Conservation (phyloP, 2,329 filamentous ascomycete genomes). For the Chrysosporium queenslandicum region DNA sequence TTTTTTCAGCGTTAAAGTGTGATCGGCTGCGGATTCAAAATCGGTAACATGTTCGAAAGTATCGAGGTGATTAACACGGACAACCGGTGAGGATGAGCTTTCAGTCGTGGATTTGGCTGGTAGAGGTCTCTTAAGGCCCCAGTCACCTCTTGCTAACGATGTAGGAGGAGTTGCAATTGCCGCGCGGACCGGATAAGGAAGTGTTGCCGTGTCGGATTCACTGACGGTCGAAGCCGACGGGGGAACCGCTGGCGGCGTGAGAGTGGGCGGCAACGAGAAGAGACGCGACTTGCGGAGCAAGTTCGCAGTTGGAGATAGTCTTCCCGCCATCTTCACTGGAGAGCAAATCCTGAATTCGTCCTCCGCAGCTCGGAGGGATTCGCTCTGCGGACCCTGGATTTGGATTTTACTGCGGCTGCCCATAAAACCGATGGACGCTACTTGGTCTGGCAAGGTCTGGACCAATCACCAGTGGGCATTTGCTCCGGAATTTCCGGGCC, state of each 20-base stretch:
- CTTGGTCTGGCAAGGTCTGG: too few relatives aligned
- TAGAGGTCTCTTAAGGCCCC: slow-evolving; percentile 81
- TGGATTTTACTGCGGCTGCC: slow-evolving; percentile 2
- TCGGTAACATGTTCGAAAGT: slow-evolving; percentile 82
- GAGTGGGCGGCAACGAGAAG: slow-evolving; percentile 71
- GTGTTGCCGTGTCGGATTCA: slow-evolving; percentile 60
- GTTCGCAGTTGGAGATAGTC: slow-evolving; percentile 50
- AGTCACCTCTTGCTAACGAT: slow-evolving; percentile 70
- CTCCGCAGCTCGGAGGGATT: slow-evolving; percentile 4
- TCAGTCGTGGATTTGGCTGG: slow-evolving; percentile 65
- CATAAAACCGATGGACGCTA: background rate
- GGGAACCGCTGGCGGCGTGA: slow-evolving; percentile 51
- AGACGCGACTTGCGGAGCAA: slow-evolving; percentile 79
- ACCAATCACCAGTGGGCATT: too few relatives aligned
- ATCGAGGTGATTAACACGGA: slow-evolving; percentile 70
- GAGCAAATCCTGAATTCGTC: background rate
- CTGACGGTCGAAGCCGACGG: slow-evolving; percentile 41
- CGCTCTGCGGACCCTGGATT: background rate
- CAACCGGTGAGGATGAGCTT: slow-evolving; percentile 58
- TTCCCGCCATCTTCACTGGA: slow-evolving; percentile 23
- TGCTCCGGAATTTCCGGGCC: background rate
- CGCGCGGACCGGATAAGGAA: slow-evolving; percentile 69
- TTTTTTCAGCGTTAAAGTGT: slow-evolving; percentile 70
- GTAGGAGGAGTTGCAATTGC: slow-evolving; percentile 66
- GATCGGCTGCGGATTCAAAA: slow-evolving; percentile 72